These are phyloP conservation scores for Torulaspora microellipsoides DNA, from an alignment of 805 yeast genomes.

Conservation along the genomic window DNA sequence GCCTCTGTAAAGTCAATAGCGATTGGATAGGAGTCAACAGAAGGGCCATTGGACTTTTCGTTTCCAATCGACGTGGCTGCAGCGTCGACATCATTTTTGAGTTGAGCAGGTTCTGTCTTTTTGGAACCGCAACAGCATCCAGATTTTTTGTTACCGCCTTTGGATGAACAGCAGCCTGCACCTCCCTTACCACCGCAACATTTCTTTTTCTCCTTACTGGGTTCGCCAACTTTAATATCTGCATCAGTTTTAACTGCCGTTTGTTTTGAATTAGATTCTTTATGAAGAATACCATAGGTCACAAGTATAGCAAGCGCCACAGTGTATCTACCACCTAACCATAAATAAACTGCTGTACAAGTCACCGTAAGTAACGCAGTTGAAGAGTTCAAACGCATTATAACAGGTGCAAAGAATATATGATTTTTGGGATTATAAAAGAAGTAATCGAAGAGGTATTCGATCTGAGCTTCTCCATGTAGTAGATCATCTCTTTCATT, in stretches of 20 bases:
- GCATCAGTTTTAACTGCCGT: conserved; percentile 2
- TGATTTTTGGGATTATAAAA: too few relatives aligned
- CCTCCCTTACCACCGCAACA: conserved; percentile 27
- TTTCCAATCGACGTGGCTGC: conserved; percentile 11
- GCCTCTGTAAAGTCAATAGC: conserved; percentile 41
- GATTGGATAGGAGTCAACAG: conserved; percentile 14
- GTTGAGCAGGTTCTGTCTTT: conserved; percentile 14
- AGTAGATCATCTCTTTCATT: too few relatives aligned
- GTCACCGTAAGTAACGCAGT: conserved; percentile 2
- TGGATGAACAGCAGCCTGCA: conserved; percentile 19
- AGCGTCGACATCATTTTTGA: conserved; percentile 20
- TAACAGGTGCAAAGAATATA: neutral
- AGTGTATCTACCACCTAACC: conserved; percentile 38
- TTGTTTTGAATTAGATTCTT: conserved; percentile 11
- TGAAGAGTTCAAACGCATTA: conserved; percentile 5
- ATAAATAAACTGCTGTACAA: conserved; percentile 15
- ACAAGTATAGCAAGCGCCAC: conserved; percentile 30
- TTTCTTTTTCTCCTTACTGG: conserved; percentile 15
- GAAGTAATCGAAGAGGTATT: too few relatives aligned
- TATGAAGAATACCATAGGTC: conserved; percentile 24
- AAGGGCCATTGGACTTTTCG: neutral
- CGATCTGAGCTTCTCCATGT: too few relatives aligned
- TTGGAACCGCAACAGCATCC: conserved; percentile 35
- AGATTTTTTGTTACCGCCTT: conserved; percentile 12
- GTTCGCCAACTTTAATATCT: conserved; percentile 1